phyloP scores from a whole-genome alignment of 768 basidiomycete species.

The Termitomyces sp. region DNA sequence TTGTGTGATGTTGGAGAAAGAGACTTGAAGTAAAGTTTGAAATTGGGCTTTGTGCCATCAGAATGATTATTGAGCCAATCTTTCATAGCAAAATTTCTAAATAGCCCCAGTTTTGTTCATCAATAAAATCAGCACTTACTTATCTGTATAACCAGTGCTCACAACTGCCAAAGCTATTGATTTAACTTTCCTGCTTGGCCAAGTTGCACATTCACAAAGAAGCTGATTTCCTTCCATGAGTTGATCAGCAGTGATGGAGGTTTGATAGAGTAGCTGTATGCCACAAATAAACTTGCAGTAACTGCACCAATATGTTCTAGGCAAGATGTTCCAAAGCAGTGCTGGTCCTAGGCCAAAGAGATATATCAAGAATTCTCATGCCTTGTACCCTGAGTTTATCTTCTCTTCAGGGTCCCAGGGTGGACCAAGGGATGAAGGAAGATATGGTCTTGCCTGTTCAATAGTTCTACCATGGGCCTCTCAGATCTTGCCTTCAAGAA shows the following conservation, averaged over 20 bases:
- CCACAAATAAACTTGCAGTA: slow-evolving; percentile 26
- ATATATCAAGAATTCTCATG: slow-evolving; percentile 8
- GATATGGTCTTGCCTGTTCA: slow-evolving; percentile 2
- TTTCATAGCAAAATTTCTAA: too few species aligned
- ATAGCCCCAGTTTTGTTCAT: too few species aligned
- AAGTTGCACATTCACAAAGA: not conserved
- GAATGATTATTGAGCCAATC: too few species aligned
- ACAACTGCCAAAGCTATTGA: too few species aligned
- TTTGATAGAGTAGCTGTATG: slow-evolving; percentile 21
- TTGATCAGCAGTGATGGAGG: slow-evolving; percentile 7
- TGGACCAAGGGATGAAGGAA: slow-evolving; percentile 21
- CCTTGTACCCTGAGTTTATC: slow-evolving; percentile 17
- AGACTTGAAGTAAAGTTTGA: too few species aligned
- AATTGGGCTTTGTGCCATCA: too few species aligned
- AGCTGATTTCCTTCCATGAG: not conserved
- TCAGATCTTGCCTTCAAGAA: slow-evolving; percentile 7
- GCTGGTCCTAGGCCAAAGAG: slow-evolving; percentile 24
- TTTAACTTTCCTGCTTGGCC: too few species aligned
- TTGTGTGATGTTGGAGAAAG: too few species aligned
- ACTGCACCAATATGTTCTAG: slow-evolving; percentile 16
- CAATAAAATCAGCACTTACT: too few species aligned
- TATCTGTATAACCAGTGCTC: too few species aligned
- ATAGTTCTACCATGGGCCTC: slow-evolving; percentile 8
- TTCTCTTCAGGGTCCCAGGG: slow-evolving; percentile 29
- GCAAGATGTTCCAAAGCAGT: slow-evolving; percentile 22